Base-by-base conservation (phyloP, 2,329 filamentous ascomycete genomes). In the Cadophora malorum region DNA sequence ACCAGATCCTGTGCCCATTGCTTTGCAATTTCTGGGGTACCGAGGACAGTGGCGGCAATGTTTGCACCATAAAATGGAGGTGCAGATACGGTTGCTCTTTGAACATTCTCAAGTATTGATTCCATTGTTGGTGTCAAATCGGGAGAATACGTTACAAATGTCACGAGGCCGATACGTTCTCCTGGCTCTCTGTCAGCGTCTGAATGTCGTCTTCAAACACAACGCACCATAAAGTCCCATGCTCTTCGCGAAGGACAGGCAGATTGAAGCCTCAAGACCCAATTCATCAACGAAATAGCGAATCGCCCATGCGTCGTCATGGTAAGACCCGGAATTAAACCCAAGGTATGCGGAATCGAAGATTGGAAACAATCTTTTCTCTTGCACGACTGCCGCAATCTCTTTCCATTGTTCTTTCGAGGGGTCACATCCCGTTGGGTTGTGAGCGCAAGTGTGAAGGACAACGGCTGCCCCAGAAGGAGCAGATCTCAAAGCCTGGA, bases 391-490 rank as follows among this genome's bases (percentile, higher is more conserved):
- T 4, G 58, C 38, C 1, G 71, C 76, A 49, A 79, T 77, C 41
- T 71, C 67, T n/a, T 67, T 71, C 78, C 78, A 79, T 41, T 78
- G 76, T 1, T 77, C 71, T 6, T 69, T 73, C 47, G 79, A 77
- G 0, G 80, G 80, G 61, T 82, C 81, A 31, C 75, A 79, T 1
- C 81, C 81, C 0, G 80, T 82, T 0, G 81, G 81, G 64, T 82
- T 82, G 67, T 82, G 81, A 0, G 81, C 81, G 67, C 81, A 82
- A 12, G 80, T 77, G 63, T 83, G 81, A 3, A 82, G 72, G 31
- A 82, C 69, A 10, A 82, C 68, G 4, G 78, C 73, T 2, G 72
- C 76, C 12, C 65, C 63, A 25, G 50, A 68, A 16, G 76, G 72
- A 0, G 78, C 78, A 19, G 69, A 50, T n/a, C 71, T 68, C 6